Evolutionary conservation across 2,329 filamentous ascomycete genomes (phyloP), one percentile per base, ranked within the genome.

Genomic region (Calonectria ilicicola): DNA sequence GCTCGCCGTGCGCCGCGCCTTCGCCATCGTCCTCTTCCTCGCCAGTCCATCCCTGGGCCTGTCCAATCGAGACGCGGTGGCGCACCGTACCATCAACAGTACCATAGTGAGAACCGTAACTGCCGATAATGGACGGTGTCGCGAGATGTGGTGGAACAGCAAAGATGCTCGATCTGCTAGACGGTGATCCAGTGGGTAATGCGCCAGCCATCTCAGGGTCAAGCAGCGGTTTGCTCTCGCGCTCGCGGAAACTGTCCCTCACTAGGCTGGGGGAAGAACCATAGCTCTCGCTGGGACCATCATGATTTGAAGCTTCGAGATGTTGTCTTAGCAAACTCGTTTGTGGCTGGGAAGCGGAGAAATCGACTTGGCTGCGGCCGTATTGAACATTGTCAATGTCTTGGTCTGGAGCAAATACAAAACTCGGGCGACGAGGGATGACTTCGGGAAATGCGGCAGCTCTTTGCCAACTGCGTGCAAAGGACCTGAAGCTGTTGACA

Each of bases 401-500:
- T 49, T 76, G 88, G 51, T 91, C 90, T 49, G 90, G 87, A 2
- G 89, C 88, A 74, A 92, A 89, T 66, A 94, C 87, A 81, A 98
- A 95, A 40, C 94, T 93, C 17, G 92, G 92, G 19, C 92, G 91
- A 68, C 94, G 92, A 6, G 95, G 95, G 40, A 97, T 93, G 77
- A 98, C 94, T 83, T 98, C 96, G 75, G 92, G 90, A 83, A 98
- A 98, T 70, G 90, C 93, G 29, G 95, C 95, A 44, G 96, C 96
- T 82, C 96, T 92, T 84, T 96, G 95, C 94, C 95, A 98, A 78
- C 95, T 98, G 73, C 94, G 91, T 53, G 96, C 94, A 82, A 98
- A 98, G 80, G 96, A 98, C 80, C 97, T 93, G 79, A 98, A 94
- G 83, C 94, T 97, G 87, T 98, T 98, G 73, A 96, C 93, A 64